phyloP scores from a whole-genome alignment of 192 early-diverging fungal genomes.

The Irineochytrium annulatum region DNA sequence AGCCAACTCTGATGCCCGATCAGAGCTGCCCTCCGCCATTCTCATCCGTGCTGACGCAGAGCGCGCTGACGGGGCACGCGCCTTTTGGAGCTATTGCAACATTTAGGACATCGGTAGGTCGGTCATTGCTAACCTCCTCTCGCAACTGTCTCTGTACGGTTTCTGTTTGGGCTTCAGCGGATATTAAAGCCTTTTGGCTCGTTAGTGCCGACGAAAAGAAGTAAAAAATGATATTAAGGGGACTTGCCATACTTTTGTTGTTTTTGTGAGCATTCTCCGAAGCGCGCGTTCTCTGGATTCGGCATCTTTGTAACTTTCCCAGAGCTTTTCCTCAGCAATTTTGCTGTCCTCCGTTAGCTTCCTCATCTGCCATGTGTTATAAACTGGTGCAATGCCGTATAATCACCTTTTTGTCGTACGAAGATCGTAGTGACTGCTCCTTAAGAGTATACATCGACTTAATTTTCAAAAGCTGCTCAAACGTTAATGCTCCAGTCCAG shows the following conservation, averaged over 20 bases:
- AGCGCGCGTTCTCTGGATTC: conserved; percentile 47
- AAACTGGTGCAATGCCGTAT: not conserved
- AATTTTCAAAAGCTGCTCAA: conserved; percentile 40
- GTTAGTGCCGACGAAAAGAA: no score
- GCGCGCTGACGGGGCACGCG: no score
- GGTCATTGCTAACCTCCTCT: conserved; percentile 44
- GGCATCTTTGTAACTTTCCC: conserved; percentile 55
- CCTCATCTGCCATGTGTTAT: conserved; percentile 28
- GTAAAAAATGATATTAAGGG: not conserved
- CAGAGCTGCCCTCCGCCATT: not conserved
- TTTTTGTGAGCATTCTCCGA: conserved; percentile 41
- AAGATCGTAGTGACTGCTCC: conserved; percentile 42
- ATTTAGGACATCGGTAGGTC: no score
- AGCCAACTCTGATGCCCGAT: conserved; percentile 33
- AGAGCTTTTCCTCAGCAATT: conserved; percentile 52
- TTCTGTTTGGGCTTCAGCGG: conserved; percentile 37
- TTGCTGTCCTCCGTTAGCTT: conserved; percentile 46
- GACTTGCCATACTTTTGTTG: conserved; percentile 37
- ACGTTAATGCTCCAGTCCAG: conserved; percentile 1
- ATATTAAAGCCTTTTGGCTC: conserved; percentile 12
- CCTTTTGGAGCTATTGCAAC: no score
- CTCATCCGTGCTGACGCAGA: conserved; percentile 19
- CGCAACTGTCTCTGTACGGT: conserved; percentile 37
- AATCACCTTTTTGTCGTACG: conserved; percentile 43
- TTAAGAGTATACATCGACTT: conserved; percentile 51